A percentile compares a stretch with the other conserved stretches of the same genome.
phyloP scores from a whole-genome alignment of 2,329 filamentous ascomycete genomes.

The Claviceps pusilla region DNA sequence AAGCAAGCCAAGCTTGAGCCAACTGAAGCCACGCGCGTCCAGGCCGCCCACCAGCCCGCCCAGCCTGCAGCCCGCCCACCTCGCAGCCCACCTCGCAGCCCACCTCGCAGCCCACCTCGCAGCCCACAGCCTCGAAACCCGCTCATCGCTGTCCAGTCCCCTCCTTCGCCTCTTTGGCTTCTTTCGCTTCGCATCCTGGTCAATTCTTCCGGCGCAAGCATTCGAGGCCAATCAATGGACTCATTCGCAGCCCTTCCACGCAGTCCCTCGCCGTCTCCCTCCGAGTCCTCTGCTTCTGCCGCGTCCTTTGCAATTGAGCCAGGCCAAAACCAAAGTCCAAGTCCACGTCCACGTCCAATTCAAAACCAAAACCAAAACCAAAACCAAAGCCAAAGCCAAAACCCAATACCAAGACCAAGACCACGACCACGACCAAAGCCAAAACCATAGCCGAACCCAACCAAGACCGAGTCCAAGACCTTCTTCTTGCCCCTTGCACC shows the following conservation, averaged over 20 bases:
- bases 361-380: not conserved
- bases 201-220: conserved; percentile 3
- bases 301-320: not conserved
- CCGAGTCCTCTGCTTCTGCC: not conserved
- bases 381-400: not conserved
- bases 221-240: conserved; percentile 4
- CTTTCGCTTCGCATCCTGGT: conserved; percentile 1
- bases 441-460: not conserved
- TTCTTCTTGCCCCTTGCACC: not conserved
- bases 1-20: not conserved
- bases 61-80: not conserved
- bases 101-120: not conserved
- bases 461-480: not conserved
- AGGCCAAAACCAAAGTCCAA: not conserved
- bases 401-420: not conserved
- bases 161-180: conserved; percentile 1
- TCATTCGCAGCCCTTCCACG: conserved; percentile 1
- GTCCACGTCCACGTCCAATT: not conserved
- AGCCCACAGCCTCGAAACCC: conserved; percentile 4
- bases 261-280: not conserved
- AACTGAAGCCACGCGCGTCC: too few species aligned
- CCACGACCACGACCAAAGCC: too few species aligned
- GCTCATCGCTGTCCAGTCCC: conserved; percentile 1
- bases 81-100: not conserved
- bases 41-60: too few species aligned